A percentile compares a stretch with the other conserved stretches of the same genome.
Evolutionary conservation across 129 eudicot genomes (phyloP).

Genomic region (Solidago caesia): DNA sequence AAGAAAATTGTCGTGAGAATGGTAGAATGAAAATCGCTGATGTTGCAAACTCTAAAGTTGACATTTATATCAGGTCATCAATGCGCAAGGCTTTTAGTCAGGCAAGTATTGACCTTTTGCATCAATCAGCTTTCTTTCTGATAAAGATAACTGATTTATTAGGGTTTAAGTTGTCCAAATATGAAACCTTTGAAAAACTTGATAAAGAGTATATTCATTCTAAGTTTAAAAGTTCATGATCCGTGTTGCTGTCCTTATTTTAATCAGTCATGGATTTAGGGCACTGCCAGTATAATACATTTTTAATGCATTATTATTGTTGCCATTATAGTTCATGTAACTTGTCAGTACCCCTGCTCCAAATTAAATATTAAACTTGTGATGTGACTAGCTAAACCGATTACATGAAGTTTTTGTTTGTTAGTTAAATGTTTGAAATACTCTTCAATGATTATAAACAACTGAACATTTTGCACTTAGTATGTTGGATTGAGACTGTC

Average conservation of each 20-base stretch:
- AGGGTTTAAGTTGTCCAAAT: not conserved
- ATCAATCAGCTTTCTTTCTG: slow-evolving; percentile 13
- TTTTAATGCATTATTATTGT: not conserved
- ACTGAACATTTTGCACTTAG: not conserved
- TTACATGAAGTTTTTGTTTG: not conserved
- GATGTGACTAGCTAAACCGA: not conserved
- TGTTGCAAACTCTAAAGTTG: slow-evolving; percentile 51
- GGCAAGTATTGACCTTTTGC: slow-evolving; percentile 42
- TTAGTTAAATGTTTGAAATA: not conserved
- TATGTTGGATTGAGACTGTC: not conserved
- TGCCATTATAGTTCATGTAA: slow-evolving; percentile 3
- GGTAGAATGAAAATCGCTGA: slow-evolving; percentile 44
- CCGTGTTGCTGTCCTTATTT: not conserved
- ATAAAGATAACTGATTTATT: not conserved
- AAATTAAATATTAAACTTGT: not conserved
- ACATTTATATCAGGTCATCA: slow-evolving; percentile 71
- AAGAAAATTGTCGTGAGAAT: slow-evolving; percentile 46
- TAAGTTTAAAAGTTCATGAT: not conserved
- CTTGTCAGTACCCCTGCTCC: not conserved
- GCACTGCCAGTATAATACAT: not conserved
- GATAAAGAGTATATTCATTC: not conserved
- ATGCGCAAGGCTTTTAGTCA: slow-evolving; percentile 65
- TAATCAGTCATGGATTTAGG: not conserved
- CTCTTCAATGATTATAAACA: not conserved
- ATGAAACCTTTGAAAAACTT: not conserved